Evolutionary conservation across 2,329 filamentous ascomycete species (phyloP), one percentile per base, ranked within the genome.

Genomic region (Trichoderma gracile): DNA sequence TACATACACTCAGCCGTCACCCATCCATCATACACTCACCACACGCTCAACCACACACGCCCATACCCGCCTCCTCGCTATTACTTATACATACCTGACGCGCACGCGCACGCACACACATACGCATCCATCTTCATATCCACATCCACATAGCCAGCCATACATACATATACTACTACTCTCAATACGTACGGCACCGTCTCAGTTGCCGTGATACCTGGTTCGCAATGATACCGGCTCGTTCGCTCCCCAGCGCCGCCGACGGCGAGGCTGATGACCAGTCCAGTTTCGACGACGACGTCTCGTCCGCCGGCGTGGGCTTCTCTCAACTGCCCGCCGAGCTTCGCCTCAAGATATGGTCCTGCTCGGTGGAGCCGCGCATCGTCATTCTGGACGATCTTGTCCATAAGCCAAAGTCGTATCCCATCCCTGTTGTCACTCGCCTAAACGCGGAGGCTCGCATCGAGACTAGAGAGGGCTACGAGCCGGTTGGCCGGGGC

Each of bases 281-380:
- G 49, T 55, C 42, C 33, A 46, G 47, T 54, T 59, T 38, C 46
- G 57, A 43, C 50, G 45, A 59, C 42, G 62, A 43, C 38, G 33
- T 47, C 43, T 43, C 50, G 19, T 49, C 54, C 33, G 56, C 65
- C 38, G 55, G 46, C 54, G 68, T 68, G 52, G 68, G 61, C 64
- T 76, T 77, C 58, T 58, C 66, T 53, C 72, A 70, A 38, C 69
- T 78, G 10, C 76, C 76, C 3, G 65, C 74, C 10, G 76, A 78
- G 67, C 71, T 78, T 54, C 75, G 76, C 27, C 71, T 77, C 56
- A 76, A 76, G 67, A 75, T 78, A 66, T 78, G 76, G 76, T 72
- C 71, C 30, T 74, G 71, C 67, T 75, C 75, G 40, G 70, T 74
- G 30, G 75, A 78, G 68, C 75, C 76, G 43, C 75, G 75, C 25